phyloP scores from a whole-genome alignment of 768 basidiomycete species.

The Termitomyces eurrhizus region DNA sequence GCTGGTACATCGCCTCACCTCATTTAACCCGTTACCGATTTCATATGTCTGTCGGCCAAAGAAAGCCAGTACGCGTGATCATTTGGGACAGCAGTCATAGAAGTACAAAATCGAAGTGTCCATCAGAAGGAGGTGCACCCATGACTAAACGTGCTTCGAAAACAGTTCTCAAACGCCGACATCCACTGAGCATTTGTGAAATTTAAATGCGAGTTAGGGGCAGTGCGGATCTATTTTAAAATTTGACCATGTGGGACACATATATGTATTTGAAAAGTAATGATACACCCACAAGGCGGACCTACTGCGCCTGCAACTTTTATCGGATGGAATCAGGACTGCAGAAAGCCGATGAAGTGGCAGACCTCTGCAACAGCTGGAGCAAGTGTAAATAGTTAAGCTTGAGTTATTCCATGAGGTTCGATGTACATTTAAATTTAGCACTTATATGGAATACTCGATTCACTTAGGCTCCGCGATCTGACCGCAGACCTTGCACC shows the following conservation, averaged over 20 bases:
- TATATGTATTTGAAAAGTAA: not conserved
- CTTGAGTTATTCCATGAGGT: not conserved
- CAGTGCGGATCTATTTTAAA: not conserved
- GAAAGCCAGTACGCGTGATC: not conserved
- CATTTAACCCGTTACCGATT: not conserved
- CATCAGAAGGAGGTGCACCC: constrained; percentile 1
- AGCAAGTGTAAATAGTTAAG: not conserved
- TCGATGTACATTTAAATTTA: not conserved
- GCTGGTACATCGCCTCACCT: not conserved
- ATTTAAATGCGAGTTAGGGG: constrained; percentile 2
- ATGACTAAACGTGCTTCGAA: constrained; percentile 1
- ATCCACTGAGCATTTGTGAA: not conserved
- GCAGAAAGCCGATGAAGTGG: not conserved
- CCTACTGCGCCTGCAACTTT: not conserved
- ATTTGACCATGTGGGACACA: constrained; percentile 41
- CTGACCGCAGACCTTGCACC: constrained; percentile 43
- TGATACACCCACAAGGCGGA: not conserved
- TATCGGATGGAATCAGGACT: not conserved
- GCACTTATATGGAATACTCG: not conserved
- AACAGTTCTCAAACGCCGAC: not conserved
- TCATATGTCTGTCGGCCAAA: not conserved
- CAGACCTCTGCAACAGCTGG: not conserved
- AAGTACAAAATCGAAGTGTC: not conserved
- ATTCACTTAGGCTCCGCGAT: constrained; percentile 30
- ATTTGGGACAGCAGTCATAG: not conserved